Evolutionary conservation across 352 stramenopile species (phyloP), one percentile per base, ranked within the genome.

Genomic region (Phytopythium kandeliae): DNA sequence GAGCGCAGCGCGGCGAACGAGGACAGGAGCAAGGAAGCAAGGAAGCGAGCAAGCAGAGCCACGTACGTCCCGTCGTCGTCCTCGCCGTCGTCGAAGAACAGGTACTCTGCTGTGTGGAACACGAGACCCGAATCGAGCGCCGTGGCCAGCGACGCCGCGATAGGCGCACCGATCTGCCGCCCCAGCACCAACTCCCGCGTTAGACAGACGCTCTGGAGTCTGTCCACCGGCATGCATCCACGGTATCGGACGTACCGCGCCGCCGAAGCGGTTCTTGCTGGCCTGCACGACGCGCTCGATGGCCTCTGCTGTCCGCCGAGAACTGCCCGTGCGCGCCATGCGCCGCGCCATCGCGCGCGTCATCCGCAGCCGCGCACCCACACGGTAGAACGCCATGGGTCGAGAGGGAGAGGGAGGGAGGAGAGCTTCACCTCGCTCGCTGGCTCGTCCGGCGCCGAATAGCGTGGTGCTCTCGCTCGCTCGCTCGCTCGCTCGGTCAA

Each of bases 21-120:
- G 53, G 10, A 55, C 19, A 26, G 51, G 46, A 24, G 35, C 22
- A 38, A 46, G 26, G 15, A 40, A 40, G 24, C 6, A 64, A 54
- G 41, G 4, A 35, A 35, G 31, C 11, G 28, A 7, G 31, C 31
- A 15, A 2, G 7, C 11, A 3, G 31, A 30, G 44, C 31, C 40
- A 68, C 78, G 58, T 86, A 89, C 78, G 78, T 89, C 55, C 78
- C 78, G 64, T 89, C 78, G 61, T 89, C 78, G 59, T 89, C 78
- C 62, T 89, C 75, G 33, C 69, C 74, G 62, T 89, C 76, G 55
- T 69, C 57, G 57, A 89, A 89, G 69, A 76, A 89, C 55, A 89
- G 64, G 51, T 78, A 89, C 60, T 84, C 67, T 36, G 74, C 66
- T 55, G 67, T 67, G 59, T 82, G 77, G 57, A 87, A 86, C 43